Evolutionary conservation across 139 green algal genomes (phyloP), one percentile per base, ranked within the genome.

Genomic region (Picochlorum sp.): DNA sequence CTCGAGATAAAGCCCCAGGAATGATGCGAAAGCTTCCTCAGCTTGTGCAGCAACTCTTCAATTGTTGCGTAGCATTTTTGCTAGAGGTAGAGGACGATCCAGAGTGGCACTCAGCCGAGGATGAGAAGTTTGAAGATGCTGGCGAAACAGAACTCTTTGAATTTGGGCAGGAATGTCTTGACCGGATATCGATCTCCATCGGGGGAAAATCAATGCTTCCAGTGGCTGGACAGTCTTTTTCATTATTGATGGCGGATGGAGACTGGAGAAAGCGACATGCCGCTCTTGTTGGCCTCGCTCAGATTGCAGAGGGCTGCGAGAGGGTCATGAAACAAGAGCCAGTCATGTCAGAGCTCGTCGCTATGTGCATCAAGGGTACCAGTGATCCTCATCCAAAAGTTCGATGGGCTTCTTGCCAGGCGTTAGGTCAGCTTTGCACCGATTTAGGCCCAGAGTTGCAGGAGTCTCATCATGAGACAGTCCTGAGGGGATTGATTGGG

Each of bases 371-470:
- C 65, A 66, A 74, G 62, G 88, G 88, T 2, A 67, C 89, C 32
- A n/a, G 41, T 15, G 89, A 96, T 71, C 18, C 73, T 0, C 77
- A 90, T 52, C 64, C 85, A 15, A 84, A 85, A 59, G 92, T 98
- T 60, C 83, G 93, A 23, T 99, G 94, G 94, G 87, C 94, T 6
- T 83, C 90, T 0, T 96, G 95, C 74, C 94, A 99, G 75, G 91
- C 92, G 9, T 69, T 98, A 26, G 94, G 94, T 4, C 94, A 99
- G 83, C 84, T 98, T 81, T 98, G 88, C 80, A 98, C 90, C 1
- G 94, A 99, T 81, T 81, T 99, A 62, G 89, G 88, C 0, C 94
- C 93, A 5, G 84, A 95, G 51, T 70, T 99, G n/a, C 92, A 98
- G 79, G 60, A 52, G 67, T 59, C 26, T 41, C 62, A 69, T 23